Conservation (phyloP, 257 asterid genomes). For the Solanum pennellii region DNA sequence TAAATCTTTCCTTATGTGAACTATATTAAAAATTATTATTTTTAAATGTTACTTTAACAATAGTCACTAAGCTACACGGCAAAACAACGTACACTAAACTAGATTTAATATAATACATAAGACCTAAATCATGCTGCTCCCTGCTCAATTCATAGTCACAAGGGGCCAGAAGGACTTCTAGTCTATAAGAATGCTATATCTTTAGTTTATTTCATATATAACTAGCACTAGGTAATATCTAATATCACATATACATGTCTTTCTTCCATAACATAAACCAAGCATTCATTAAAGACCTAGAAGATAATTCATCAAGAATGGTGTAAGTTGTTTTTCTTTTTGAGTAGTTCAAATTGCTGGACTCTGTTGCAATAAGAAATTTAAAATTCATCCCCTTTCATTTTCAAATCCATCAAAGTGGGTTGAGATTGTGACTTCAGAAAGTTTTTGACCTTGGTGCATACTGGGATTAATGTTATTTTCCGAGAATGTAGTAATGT, state of each 20-base stretch:
- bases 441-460: not conserved
- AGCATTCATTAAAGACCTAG: not conserved
- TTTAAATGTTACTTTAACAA: not conserved
- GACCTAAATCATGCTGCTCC: not conserved
- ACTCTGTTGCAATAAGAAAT: not conserved
- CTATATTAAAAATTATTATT: not conserved
- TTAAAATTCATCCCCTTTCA: not conserved
- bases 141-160: not conserved
- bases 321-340: not conserved
- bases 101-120: not conserved
- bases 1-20: not conserved
- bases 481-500: not conserved
- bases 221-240: too few relatives aligned
- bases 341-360: not conserved
- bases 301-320: not conserved
- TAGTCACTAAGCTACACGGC: not conserved
- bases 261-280: too few relatives aligned
- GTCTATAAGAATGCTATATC: too few relatives aligned
- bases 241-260: too few relatives aligned
- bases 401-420: not conserved
- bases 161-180: too few relatives aligned
- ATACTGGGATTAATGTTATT: not conserved
- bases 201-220: too few relatives aligned
- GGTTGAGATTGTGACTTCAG: not conserved
- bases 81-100: too few relatives aligned